Base-by-base conservation (phyloP, 345 rosid genomes). In the Boechera retrofracta region DNA sequence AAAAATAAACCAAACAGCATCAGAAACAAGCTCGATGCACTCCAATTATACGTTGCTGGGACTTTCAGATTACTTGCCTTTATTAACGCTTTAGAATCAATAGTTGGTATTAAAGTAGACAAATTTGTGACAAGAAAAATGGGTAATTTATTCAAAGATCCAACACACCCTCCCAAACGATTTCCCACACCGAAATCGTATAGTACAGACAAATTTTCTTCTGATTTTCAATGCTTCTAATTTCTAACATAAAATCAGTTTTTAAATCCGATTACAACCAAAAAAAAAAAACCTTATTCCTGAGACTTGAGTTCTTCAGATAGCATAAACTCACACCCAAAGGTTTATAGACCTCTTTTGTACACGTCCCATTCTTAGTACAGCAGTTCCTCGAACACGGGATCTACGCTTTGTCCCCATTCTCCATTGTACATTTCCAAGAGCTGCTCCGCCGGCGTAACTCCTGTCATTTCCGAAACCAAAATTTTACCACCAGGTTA, bases 361-460 rank as follows among this genome's bases (percentile, higher is more conserved):
- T 65, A 45, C 54, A 47, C 29, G 10, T 3, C 1, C 10, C 71
- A 11, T 33, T 47, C 33, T 70, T 74, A 88, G 81, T 89, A 92
- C 4, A 88, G 86, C 1, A 92, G 88, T 76, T 92, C 97, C 77
- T 89, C 84, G 59, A 90, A 92, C 44, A 93, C 94, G 35, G 94
- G 93, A 74, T 90, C 93, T 13, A 93, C 88, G 21, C 88, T 87
- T 82, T 79, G 83, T 56, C 85, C 94, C 98, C 98, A 93, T 18
- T 89, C 89, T 59, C 89, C 94, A 33, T 90, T 61, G 83, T 87
- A 93, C 86, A 89, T 13, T 15, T 90, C 91, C 87, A 93, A 81
- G 31, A 90, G 98, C 67, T 87, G 82, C 84, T 93, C 97, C 1
- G 94, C 98, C 0, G 98, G 97, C 38, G 98, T 93, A 31, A 88